phyloP scores from a whole-genome alignment of 1,139 yeast genomes.

The Debaryomycetaceae sp. region DNA sequence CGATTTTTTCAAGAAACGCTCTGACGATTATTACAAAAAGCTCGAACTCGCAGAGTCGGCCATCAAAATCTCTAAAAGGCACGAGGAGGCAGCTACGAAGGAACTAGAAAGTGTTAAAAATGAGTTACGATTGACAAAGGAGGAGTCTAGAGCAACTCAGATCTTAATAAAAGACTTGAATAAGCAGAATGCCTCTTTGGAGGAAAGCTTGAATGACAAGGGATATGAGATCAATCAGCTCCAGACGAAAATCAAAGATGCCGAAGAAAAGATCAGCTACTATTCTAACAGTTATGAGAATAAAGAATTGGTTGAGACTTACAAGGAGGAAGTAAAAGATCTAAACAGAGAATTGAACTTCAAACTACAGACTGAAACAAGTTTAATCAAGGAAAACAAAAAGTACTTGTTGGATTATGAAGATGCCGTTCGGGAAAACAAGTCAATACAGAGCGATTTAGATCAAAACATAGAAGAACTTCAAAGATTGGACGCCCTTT shows the following conservation, averaged over 20 bases:
- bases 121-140: conserved; percentile 51
- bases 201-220: conserved; percentile 57
- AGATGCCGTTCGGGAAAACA: conserved; percentile 44
- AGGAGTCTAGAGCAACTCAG: conserved; percentile 61
- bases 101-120: conserved; percentile 57
- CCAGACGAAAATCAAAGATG: conserved; percentile 37
- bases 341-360: conserved; percentile 56
- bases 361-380: conserved; percentile 61
- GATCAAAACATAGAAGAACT: conserved; percentile 37
- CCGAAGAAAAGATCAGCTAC: conserved; percentile 54
- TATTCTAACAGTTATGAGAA: conserved; percentile 48
- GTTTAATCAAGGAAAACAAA: conserved; percentile 61
- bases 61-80: conserved; percentile 57
- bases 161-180: conserved; percentile 55
- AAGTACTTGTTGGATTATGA: conserved; percentile 61
- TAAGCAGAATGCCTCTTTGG: conserved; percentile 50
- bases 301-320: conserved; percentile 38
- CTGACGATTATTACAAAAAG: conserved; percentile 72
- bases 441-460: conserved; percentile 48
- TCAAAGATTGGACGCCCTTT: not conserved
- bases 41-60: conserved; percentile 80
- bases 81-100: conserved; percentile 52
- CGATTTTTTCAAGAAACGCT: conserved; percentile 63
- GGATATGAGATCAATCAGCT: conserved; percentile 52
- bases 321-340: conserved; percentile 55